Percentiles rank a stretch among this genome's conserved stretches.
Evolutionary conservation across 345 rosid genomes (phyloP).

Genomic region (rapeseed (Brassica napus)): Da-Ae NC_063445.1:3192501-3193000

Average conservation of each 20-base stretch:
- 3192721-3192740: constrained; percentile 4
- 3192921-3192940: background rate
- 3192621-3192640: constrained; percentile 34
- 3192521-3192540: background rate
- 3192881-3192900: constrained; percentile 21
- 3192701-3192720: constrained; percentile 37
- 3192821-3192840: constrained; percentile 30
- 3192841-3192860: constrained; percentile 20
- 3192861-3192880: constrained; percentile 30
- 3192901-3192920: constrained; percentile 14
- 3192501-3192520: background rate
- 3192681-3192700: constrained; percentile 31
- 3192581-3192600: constrained; percentile 21
- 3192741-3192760: background rate
- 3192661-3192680: constrained; percentile 26
- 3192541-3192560: background rate
- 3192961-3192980: background rate
- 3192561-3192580: background rate
- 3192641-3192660: constrained; percentile 35
- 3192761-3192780: background rate
- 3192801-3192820: constrained; percentile 19
- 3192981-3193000: too few species aligned
- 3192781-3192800: too few species aligned
- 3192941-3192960: background rate
- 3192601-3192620: constrained; percentile 25